Evolutionary conservation across 208 protist species (phyloP).

Genomic region (Leishmania arabica): DNA sequence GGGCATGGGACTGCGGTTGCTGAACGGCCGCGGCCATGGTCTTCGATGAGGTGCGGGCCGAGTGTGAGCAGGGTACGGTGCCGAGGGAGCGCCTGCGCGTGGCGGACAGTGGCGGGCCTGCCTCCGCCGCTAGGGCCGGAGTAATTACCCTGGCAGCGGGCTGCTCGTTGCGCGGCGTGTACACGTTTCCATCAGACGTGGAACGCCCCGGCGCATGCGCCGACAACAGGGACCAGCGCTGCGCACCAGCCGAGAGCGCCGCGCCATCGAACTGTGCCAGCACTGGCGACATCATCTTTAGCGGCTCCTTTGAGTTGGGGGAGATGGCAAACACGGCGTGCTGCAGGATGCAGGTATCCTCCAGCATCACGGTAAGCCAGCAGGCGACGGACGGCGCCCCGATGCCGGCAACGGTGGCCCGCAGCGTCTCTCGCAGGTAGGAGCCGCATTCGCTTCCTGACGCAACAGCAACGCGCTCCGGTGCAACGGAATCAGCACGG

Average conservation of each 20-base stretch:
- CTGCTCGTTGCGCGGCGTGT: conserved; percentile 2
- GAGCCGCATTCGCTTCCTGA: conserved; percentile 35
- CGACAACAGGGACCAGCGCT: conserved; percentile 11
- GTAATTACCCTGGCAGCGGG: background rate
- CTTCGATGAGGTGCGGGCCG: conserved; percentile 18
- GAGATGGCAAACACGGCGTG: conserved; percentile 42
- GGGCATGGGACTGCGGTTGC: background rate
- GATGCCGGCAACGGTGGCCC: conserved; percentile 4
- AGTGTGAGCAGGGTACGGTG: conserved; percentile 29
- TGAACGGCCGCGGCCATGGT: conserved; percentile 3
- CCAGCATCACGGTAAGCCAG: conserved; percentile 49
- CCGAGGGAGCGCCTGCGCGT: conserved; percentile 1
- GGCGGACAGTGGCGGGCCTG: background rate
- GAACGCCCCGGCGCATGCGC: background rate
- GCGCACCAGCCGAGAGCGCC: conserved; percentile 4
- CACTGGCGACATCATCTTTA: conserved; percentile 7
- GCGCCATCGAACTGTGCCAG: background rate
- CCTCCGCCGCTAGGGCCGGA: background rate
- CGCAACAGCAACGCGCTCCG: conserved; percentile 32
- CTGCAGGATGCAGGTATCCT: conserved; percentile 44
- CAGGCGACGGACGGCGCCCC: conserved; percentile 25
- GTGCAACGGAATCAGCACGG: conserved; percentile 6
- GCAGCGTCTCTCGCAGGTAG: conserved; percentile 27
- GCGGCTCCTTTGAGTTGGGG: background rate
- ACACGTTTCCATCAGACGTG: conserved; percentile 1